Base-by-base conservation (phyloP, 768 basidiomycete species). In the Serendipita sp. region DNA sequence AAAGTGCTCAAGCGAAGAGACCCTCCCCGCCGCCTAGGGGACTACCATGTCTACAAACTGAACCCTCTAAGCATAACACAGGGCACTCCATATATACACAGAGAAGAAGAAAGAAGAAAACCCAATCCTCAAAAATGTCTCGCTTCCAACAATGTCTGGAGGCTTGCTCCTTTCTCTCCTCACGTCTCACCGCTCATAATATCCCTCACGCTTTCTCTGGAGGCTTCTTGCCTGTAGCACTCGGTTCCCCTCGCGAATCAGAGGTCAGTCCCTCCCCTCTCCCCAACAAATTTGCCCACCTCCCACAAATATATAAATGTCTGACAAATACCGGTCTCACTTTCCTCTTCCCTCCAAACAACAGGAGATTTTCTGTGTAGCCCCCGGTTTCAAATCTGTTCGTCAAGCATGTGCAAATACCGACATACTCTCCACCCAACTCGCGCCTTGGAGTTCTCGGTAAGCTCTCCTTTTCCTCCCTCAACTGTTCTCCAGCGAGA, bases 401-500 rank as follows among this genome's bases (percentile, higher is more conserved):
- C 82, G 89, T 63, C 86, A 90, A 66, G 88, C 89, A 13, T 70
- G 88, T 61, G 73, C 81, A 33, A 81, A 80, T 30, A 83, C 76
- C 68, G 78, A 82, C 34, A 79, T 84, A 68, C 81, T 89, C 67
- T 79, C 82, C 7, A 77, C 79, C 22, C 84, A 80, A 13, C 79
- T 84, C 67, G 88, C 89, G 0, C 84, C 89, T n/a, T 90, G 89
- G 89, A 88, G 84, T 62, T 88, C 89, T 68, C 80, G 90, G 88
- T 88, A 70, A 63, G 75, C 68, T 48, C 31, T 63, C 28, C 22
- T 66, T 62, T n/a, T n/a, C n/a, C n/a, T n/a, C n/a, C n/a, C n/a
- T n/a, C n/a, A n/a, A n/a, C n/a, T 42, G 22, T 28, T 42, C 62
- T 41, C 43, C 24, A 9, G 9, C 22, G 13, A 24, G 30, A n/a